Conservation (phyloP, 306 rosid species). For the Acacia crassicarpa region DNA sequence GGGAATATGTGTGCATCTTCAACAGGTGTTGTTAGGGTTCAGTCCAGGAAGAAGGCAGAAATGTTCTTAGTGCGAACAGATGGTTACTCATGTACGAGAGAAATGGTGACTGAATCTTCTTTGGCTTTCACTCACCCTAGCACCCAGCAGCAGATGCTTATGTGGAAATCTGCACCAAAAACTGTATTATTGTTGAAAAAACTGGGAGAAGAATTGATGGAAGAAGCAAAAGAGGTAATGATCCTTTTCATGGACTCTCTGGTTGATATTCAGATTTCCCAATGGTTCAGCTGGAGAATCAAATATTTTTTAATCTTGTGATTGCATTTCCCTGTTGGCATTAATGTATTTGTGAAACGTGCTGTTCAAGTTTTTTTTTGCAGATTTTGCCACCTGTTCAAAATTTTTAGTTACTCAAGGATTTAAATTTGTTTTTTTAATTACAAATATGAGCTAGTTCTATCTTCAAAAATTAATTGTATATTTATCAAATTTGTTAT, state of each 20-base stretch:
- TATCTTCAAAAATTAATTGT: background rate
- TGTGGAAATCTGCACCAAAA: conserved; percentile 97
- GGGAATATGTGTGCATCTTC: conserved; percentile 94
- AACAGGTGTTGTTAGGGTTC: conserved; percentile 97
- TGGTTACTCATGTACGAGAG: conserved; percentile 91
- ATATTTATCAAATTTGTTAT: background rate
- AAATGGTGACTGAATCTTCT: conserved; percentile 92
- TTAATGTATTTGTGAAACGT: background rate
- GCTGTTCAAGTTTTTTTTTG: background rate
- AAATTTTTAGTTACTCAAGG: background rate
- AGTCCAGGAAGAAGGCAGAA: conserved; percentile 97
- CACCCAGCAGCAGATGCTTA: conserved; percentile 98
- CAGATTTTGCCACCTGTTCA: background rate
- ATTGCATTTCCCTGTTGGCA: background rate
- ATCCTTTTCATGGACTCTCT: background rate
- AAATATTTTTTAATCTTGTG: background rate
- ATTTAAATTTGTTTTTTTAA: background rate
- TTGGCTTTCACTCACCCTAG: conserved; percentile 98
- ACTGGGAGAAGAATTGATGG: conserved; percentile 87
- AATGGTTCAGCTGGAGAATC: background rate
- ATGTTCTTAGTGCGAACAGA: conserved; percentile 96
- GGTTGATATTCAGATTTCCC: background rate
- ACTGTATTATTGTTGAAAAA: conserved; percentile 90
- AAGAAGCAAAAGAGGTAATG: conserved; percentile 95
- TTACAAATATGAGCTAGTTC: background rate